phyloP scores from a whole-genome alignment of 2,329 filamentous ascomycete species.

The Colletotrichum simmondsii region DNA sequence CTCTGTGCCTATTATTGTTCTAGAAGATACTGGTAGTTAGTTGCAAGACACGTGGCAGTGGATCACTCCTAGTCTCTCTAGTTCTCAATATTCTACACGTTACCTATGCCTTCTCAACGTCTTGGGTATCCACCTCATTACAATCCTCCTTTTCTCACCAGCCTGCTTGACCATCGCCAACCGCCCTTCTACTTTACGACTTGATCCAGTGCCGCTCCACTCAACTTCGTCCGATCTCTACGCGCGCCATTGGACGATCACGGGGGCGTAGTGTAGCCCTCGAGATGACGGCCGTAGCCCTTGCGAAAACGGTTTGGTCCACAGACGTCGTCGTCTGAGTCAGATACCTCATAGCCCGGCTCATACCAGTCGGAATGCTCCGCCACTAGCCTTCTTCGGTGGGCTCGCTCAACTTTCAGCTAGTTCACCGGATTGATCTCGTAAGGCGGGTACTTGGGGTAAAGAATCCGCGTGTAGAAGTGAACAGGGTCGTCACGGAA shows the following conservation, averaged over 20 bases:
- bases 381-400: slow-evolving; percentile 1
- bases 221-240: neutral
- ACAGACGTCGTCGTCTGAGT: neutral
- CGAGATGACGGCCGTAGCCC: neutral
- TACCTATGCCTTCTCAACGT: too few species aligned
- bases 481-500: neutral
- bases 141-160: too few species aligned
- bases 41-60: too few species aligned
- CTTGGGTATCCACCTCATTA: too few species aligned
- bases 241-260: neutral
- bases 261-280: neutral
- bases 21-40: too few species aligned
- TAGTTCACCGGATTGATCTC: slow-evolving; percentile 8
- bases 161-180: too few species aligned
- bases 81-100: too few species aligned
- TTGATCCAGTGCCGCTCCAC: too few species aligned
- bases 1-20: too few species aligned
- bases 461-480: slow-evolving; percentile 3
- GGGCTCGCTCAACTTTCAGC: neutral
- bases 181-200: too few species aligned
- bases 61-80: too few species aligned
- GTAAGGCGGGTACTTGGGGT: neutral
- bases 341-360: neutral
- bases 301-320: neutral
- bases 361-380: neutral